These are phyloP conservation scores for Elsinoe batatas DNA, from an alignment of 2,329 filamentous ascomycete species.

Conservation along the genomic window DNA sequence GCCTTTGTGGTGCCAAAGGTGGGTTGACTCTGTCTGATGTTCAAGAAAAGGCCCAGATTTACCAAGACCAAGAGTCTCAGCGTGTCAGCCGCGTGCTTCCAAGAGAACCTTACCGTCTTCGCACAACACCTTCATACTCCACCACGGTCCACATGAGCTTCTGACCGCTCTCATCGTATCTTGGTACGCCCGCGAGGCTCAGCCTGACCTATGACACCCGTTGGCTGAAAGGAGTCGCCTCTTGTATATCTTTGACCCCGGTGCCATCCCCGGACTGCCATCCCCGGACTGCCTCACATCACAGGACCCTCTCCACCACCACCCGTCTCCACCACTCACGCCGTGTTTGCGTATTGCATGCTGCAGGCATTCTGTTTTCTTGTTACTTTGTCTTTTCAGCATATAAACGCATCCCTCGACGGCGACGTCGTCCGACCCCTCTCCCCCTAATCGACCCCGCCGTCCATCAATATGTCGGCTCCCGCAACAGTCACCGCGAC, in stretches of 20 bases:
- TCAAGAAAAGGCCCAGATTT: neutral
- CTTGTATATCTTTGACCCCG: neutral
- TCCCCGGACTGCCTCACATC: neutral
- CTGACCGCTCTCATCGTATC: slow-evolving; percentile 3
- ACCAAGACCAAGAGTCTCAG: slow-evolving; percentile 1
- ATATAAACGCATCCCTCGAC: neutral
- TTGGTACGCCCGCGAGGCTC: slow-evolving; percentile 4
- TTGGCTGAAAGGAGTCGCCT: neutral
- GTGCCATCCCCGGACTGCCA: neutral
- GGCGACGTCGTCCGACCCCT: neutral
- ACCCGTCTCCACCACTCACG: neutral
- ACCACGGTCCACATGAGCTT: neutral
- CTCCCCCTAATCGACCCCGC: neutral
- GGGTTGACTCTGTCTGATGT: neutral
- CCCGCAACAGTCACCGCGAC: slow-evolving; percentile 18
- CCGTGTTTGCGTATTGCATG: neutral
- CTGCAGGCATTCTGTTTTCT: neutral
- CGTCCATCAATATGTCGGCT: slow-evolving; percentile 1
- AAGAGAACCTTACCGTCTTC: neutral
- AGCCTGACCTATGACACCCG: neutral
- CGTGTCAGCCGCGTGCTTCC: neutral
- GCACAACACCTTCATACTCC: neutral
- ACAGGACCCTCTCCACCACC: neutral
- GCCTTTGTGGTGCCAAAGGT: neutral
- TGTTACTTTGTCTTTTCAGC: neutral